A percentile compares a stretch with the other conserved stretches of the same genome.
These are phyloP conservation scores for Tagetes patula DNA, from an alignment of 129 eudicot species.

Conservation along the genomic window DNA sequence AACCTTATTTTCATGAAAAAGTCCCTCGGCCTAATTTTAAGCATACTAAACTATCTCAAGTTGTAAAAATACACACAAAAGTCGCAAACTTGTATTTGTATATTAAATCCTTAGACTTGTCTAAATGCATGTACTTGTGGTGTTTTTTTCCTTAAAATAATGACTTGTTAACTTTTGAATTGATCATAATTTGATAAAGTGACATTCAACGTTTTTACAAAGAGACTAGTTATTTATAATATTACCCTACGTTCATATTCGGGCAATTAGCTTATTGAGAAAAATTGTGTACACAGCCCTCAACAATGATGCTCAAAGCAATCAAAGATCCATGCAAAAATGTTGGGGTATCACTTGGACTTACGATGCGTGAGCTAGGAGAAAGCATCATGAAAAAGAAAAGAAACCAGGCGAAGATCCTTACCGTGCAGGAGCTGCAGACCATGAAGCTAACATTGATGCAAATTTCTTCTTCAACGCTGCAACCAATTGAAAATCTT, in stretches of 20 bases:
- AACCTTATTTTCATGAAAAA: too few species aligned
- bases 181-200: too few species aligned
- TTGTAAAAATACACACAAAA: too few species aligned
- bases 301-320: conserved; percentile 26
- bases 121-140: too few species aligned
- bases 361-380: conserved; percentile 56
- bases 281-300: conserved; percentile 39
- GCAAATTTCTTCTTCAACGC: conserved; percentile 25
- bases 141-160: too few species aligned
- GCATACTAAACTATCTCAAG: too few species aligned
- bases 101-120: too few species aligned
- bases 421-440: conserved; percentile 41
- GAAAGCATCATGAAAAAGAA: conserved; percentile 48
- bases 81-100: too few species aligned
- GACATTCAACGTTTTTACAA: too few species aligned
- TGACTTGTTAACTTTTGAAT: too few species aligned
- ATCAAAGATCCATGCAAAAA: conserved; percentile 48
- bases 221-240: too few species aligned
- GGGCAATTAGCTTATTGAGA: not conserved
- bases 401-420: conserved; percentile 28
- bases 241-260: not conserved
- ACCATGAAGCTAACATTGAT: conserved; percentile 35
- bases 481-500: conserved; percentile 24
- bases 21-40: too few species aligned
- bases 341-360: conserved; percentile 25